Conservation (phyloP, 2,329 filamentous ascomycete genomes). For the Epichloe sibirici region DNA sequence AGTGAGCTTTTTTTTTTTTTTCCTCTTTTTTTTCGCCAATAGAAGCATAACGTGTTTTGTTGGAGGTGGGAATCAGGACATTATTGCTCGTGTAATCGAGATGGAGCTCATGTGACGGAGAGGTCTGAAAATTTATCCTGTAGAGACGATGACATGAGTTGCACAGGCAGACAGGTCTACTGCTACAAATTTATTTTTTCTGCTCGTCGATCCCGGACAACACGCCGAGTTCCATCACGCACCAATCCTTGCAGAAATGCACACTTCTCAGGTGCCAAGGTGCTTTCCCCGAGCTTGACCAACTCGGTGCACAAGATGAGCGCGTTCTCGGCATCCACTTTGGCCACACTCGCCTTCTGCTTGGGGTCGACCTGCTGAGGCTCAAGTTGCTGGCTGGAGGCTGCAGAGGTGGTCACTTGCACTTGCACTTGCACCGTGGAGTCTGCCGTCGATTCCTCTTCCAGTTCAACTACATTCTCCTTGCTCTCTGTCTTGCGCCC, state of each 20-base stretch:
- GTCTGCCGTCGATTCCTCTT: constrained; percentile 10
- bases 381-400: constrained; percentile 26
- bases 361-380: constrained; percentile 35
- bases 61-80: neutral
- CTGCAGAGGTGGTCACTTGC: neutral
- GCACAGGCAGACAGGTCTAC: too few species aligned
- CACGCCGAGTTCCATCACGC: constrained; percentile 34
- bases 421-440: constrained; percentile 11
- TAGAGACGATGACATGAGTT: too few species aligned
- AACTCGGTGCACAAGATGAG: constrained; percentile 46
- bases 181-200: neutral
- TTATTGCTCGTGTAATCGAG: neutral
- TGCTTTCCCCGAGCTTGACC: constrained; percentile 29
- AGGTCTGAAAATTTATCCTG: too few species aligned
- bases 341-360: constrained; percentile 31
- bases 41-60: neutral
- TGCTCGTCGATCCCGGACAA: constrained; percentile 16
- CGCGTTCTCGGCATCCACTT: constrained; percentile 48
- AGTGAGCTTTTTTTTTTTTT: constrained; percentile 4
- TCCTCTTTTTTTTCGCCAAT: neutral
- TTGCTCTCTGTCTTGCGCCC: constrained; percentile 20
- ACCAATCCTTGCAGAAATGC: constrained; percentile 36
- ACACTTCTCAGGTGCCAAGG: constrained; percentile 27
- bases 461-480: constrained; percentile 4
- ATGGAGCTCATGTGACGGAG: too few species aligned